Conservation (phyloP, 2,329 filamentous ascomycete genomes). For the Parafenestella ontariensis region DNA sequence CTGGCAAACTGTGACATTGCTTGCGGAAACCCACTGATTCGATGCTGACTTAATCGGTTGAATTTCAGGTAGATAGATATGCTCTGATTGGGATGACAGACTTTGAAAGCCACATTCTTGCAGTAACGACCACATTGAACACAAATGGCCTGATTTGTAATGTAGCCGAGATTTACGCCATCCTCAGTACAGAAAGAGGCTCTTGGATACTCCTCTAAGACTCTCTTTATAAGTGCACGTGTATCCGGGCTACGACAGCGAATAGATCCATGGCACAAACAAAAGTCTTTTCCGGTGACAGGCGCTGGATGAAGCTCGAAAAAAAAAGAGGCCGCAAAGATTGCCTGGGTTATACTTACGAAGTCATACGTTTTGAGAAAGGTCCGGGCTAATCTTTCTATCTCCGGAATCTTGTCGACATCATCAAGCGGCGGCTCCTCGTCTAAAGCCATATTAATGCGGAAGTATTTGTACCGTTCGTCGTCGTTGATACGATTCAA, state of each 20-base stretch:
- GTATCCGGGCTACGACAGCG: slow-evolving; percentile 12
- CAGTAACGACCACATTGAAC: slow-evolving; percentile 6
- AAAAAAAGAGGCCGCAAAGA: slow-evolving; percentile 21
- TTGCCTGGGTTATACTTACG: background rate
- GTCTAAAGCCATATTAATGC: slow-evolving; percentile 18
- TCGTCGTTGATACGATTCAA: slow-evolving; percentile 11
- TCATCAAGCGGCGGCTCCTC: slow-evolving; percentile 11
- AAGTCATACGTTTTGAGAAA: slow-evolving; percentile 20
- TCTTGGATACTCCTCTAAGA: slow-evolving; percentile 14
- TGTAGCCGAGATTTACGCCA: too few species aligned
- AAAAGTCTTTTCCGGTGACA: background rate
- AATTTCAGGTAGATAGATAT: slow-evolving; percentile 15
- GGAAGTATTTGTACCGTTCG: slow-evolving; percentile 15
- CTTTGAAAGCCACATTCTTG: slow-evolving; percentile 9
- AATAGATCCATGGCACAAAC: slow-evolving; percentile 11
- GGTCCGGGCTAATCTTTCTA: slow-evolving; percentile 7
- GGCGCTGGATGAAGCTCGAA: slow-evolving; percentile 13
- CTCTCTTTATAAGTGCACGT: slow-evolving; percentile 9
- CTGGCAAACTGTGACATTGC: slow-evolving; percentile 8
- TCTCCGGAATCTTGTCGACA: slow-evolving; percentile 11
- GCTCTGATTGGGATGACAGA: slow-evolving; percentile 9
- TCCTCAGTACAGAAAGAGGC: slow-evolving; percentile 14
- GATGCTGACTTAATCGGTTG: slow-evolving; percentile 2
- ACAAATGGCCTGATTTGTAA: too few species aligned
- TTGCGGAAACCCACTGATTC: slow-evolving; percentile 22